Percentiles rank a stretch among this genome's conserved stretches.
Conservation (phyloP, 2,329 filamentous ascomycete genomes). For the Phyllosticta capitalensis region DNA sequence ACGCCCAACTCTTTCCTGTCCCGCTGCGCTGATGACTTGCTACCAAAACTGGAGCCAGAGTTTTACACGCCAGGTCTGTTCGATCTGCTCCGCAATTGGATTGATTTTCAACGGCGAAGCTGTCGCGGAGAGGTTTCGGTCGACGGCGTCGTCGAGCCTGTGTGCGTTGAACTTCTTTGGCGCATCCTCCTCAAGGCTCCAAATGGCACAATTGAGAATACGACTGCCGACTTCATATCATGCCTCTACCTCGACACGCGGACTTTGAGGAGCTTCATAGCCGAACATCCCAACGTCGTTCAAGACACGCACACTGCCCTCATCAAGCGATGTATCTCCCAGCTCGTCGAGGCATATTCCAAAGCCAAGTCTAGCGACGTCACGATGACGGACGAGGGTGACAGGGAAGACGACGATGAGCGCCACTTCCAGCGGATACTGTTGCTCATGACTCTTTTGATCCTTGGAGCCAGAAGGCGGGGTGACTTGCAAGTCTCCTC, state of each 20-base stretch:
- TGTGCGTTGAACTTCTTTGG: slow-evolving; percentile 67
- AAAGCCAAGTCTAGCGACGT: slow-evolving; percentile 2
- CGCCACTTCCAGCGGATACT: slow-evolving; percentile 24
- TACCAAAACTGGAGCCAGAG: slow-evolving; percentile 47
- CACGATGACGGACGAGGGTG: not conserved
- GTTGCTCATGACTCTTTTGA: slow-evolving; percentile 25
- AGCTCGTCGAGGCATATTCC: slow-evolving; percentile 5
- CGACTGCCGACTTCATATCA: slow-evolving; percentile 62
- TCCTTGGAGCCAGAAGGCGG: not conserved
- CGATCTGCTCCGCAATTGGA: slow-evolving; percentile 47
- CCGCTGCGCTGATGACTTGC: slow-evolving; percentile 44
- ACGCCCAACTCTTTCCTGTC: slow-evolving; percentile 35
- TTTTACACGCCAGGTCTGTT: slow-evolving; percentile 54
- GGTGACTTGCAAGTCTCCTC: slow-evolving; percentile 2
- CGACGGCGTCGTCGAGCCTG: slow-evolving; percentile 42
- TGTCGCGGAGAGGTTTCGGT: slow-evolving; percentile 34
- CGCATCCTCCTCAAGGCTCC: slow-evolving; percentile 64
- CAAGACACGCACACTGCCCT: slow-evolving; percentile 58
- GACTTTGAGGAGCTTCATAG: not conserved
- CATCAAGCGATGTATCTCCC: slow-evolving; percentile 62
- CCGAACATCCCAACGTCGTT: slow-evolving; percentile 18
- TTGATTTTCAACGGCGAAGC: slow-evolving; percentile 4
- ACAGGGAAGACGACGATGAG: slow-evolving; percentile 8
- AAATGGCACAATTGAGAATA: slow-evolving; percentile 53
- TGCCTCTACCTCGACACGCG: slow-evolving; percentile 56